Conservation (phyloP, 352 stramenopile species). For the Phytophthora agathidicida region DNA sequence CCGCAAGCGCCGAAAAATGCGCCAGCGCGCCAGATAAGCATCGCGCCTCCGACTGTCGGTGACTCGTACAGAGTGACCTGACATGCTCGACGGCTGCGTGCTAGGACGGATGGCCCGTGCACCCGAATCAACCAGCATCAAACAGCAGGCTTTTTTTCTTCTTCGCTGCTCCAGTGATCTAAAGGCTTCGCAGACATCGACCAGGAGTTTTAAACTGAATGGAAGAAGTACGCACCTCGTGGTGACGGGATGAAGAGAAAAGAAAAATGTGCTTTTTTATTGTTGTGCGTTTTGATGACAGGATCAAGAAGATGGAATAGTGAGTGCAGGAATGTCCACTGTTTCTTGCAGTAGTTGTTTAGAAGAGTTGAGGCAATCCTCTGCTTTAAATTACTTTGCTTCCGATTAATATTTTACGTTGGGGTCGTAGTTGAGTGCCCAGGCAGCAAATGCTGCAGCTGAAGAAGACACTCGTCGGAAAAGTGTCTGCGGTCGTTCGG, state of each 20-base stretch:
- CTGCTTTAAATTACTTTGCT: no score
- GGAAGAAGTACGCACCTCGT: conserved; percentile 18
- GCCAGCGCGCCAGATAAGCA: conserved; percentile 98
- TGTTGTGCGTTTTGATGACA: background rate
- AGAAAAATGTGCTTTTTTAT: background rate
- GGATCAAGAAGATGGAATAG: background rate
- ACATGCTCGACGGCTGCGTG: conserved; percentile 5
- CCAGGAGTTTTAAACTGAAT: conserved; percentile 27
- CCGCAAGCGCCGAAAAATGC: conserved; percentile 99
- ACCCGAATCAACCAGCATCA: conserved; percentile 21
- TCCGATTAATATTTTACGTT: conserved; percentile 39
- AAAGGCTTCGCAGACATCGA: conserved; percentile 14
- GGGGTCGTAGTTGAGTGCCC: conserved; percentile 42
- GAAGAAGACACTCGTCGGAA: conserved; percentile 36
- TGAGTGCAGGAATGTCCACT: no score
- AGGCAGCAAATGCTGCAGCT: conserved; percentile 35
- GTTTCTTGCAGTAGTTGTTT: no score
- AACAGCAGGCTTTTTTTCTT: conserved; percentile 23
- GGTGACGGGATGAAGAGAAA: conserved; percentile 29
- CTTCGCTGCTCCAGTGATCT: no score
- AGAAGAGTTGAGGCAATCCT: no score
- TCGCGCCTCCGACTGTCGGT: conserved; percentile 12
- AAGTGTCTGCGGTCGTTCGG: conserved; percentile 30
- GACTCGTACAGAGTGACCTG: conserved; percentile 9
- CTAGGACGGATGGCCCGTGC: conserved; percentile 15